Evolutionary conservation across 164 flowering plant genomes (phyloP).

Genomic region (Echeveria elegans): DNA sequence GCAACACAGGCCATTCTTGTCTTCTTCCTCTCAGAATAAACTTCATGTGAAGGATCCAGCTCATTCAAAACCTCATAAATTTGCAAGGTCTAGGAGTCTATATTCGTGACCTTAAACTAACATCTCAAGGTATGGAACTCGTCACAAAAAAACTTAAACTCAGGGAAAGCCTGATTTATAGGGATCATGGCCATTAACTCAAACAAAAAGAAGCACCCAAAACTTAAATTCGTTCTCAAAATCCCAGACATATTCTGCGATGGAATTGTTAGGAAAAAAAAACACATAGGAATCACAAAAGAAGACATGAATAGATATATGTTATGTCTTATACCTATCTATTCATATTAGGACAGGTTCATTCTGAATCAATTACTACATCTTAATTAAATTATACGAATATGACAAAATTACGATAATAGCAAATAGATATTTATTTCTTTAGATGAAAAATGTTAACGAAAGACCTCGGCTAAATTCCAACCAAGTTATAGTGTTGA

Average conservation of each 20-base stretch:
- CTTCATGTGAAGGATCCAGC: constrained; percentile 4
- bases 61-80: not conserved
- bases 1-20: not conserved
- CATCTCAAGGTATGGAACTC: not conserved
- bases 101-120: not conserved
- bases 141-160: not conserved
- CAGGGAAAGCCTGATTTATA: not conserved
- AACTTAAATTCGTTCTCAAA: not conserved
- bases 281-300: not conserved
- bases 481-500: constrained; percentile 51
- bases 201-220: not conserved
- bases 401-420: not conserved
- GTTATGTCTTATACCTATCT: not conserved
- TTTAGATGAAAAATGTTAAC: not conserved
- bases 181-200: not conserved
- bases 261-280: not conserved
- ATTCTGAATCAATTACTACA: constrained; percentile 1
- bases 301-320: not conserved
- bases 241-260: not conserved
- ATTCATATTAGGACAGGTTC: not conserved
- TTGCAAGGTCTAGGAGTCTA: not conserved
- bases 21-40: not conserved
- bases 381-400: not conserved
- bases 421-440: not conserved
- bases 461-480: constrained; percentile 16